Evolutionary conservation across 805 yeast species (phyloP).

Genomic region (Myxozyma melibiosi): DNA sequence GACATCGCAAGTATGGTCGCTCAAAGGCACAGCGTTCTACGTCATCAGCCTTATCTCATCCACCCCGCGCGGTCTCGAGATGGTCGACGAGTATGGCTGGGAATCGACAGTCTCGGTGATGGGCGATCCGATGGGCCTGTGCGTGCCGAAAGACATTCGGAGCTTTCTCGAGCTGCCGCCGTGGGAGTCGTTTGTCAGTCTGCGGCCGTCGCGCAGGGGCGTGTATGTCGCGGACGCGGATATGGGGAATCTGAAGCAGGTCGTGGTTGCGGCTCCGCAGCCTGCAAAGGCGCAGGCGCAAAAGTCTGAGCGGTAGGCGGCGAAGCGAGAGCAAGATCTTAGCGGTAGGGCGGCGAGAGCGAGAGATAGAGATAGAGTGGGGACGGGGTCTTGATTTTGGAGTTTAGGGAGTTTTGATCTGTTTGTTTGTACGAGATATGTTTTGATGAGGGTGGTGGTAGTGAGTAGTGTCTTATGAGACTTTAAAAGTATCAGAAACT

Average conservation of each 20-base stretch:
- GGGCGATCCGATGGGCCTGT: slow-evolving; percentile 44
- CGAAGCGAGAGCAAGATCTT: too few relatives aligned
- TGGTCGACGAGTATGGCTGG: slow-evolving; percentile 84
- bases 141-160: slow-evolving; percentile 24
- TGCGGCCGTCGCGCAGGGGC: slow-evolving; percentile 29
- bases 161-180: slow-evolving; percentile 15
- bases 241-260: slow-evolving; percentile 20
- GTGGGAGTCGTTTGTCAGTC: slow-evolving; percentile 16
- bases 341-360: too few relatives aligned
- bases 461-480: too few relatives aligned
- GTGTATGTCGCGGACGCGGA: slow-evolving; percentile 25
- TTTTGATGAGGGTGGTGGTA: too few relatives aligned
- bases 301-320: not conserved
- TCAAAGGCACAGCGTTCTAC: slow-evolving; percentile 77
- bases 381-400: too few relatives aligned
- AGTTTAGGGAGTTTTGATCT: too few relatives aligned
- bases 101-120: slow-evolving; percentile 50
- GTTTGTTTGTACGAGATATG: too few relatives aligned
- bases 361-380: too few relatives aligned
- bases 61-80: slow-evolving; percentile 79
- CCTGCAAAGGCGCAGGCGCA: slow-evolving; percentile 8
- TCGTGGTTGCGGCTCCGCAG: slow-evolving; percentile 17
- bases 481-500: too few relatives aligned
- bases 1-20: slow-evolving; percentile 54
- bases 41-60: slow-evolving; percentile 72